A percentile compares a stretch with the other conserved stretches of the same genome.
Evolutionary conservation across 208 protist species (phyloP).

Genomic region (Porcisia deanei): DNA sequence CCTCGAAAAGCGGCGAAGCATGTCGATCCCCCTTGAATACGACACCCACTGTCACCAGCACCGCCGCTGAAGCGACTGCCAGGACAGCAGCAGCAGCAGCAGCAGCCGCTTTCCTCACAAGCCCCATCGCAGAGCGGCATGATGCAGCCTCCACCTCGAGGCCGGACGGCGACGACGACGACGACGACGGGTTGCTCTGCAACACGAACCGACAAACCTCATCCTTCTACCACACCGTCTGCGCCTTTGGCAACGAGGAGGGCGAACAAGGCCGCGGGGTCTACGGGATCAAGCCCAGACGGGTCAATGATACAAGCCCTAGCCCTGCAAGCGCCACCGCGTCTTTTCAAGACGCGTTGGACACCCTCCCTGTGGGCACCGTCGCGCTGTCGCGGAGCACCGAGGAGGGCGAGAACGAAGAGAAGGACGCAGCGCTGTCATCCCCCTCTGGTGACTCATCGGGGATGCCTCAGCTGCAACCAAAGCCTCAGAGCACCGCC

Average conservation of each 20-base stretch:
- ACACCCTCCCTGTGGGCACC: background rate
- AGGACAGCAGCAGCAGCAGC: background rate
- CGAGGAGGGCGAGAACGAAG: slow-evolving; percentile 11
- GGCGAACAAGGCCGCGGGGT: slow-evolving; percentile 3
- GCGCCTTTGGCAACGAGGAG: slow-evolving; percentile 24
- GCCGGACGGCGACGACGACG: background rate
- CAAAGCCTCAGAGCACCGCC: background rate
- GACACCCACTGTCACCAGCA: background rate
- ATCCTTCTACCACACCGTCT: slow-evolving; percentile 34
- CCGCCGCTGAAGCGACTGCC: background rate
- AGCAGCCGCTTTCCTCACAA: no score
- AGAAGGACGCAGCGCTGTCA: slow-evolving; percentile 11
- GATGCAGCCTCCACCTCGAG: background rate
- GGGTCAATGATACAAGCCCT: background rate
- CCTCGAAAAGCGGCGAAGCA: background rate
- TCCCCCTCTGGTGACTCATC: background rate
- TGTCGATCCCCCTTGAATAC: background rate
- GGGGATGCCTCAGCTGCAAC: background rate
- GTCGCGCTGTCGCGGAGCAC: background rate
- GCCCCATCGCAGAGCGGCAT: background rate
- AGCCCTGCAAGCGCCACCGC: background rate
- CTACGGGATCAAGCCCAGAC: background rate
- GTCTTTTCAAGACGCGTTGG: background rate
- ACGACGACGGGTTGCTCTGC: background rate
- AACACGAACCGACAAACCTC: slow-evolving; percentile 22